phyloP scores from a whole-genome alignment of 169 alveolate species.

The Eimeria sp. region DNA sequence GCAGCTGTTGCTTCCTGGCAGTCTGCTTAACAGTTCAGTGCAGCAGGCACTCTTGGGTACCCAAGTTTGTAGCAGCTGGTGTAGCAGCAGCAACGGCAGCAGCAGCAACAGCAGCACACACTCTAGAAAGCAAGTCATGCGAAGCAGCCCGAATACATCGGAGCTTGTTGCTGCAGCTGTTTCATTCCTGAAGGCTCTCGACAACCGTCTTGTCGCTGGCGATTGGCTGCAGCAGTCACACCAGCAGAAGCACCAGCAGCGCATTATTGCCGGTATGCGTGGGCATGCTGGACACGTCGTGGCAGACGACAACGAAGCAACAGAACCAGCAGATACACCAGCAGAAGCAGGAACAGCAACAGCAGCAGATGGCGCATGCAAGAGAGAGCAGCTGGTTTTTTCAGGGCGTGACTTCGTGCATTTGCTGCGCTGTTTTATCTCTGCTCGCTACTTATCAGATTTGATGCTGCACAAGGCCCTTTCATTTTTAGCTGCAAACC shows the following conservation, averaged over 20 bases:
- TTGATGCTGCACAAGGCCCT: conserved; percentile 9
- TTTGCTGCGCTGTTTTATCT: conserved; percentile 50
- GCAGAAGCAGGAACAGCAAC: conserved; percentile 19
- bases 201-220: conserved; percentile 19
- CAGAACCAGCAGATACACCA: conserved; percentile 22
- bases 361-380: not conserved
- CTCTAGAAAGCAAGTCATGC: not conserved
- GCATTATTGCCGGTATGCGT: no score
- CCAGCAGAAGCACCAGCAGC: conserved; percentile 51
- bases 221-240: conserved; percentile 44
- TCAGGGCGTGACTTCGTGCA: conserved; percentile 41
- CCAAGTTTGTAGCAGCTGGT: not conserved
- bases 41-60: conserved; percentile 21
- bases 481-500: conserved; percentile 27
- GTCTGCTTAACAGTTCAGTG: not conserved
- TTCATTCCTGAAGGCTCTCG: not conserved
- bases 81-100: not conserved
- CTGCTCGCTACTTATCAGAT: not conserved
- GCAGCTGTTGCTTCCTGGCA: conserved; percentile 63
- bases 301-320: conserved; percentile 7
- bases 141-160: not conserved
- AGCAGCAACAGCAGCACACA: conserved; percentile 26
- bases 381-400: not conserved
- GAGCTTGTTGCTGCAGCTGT: conserved; percentile 53
- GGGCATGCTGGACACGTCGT: not conserved